Evolutionary conservation across 2,329 filamentous ascomycete genomes (phyloP).

Genomic region (Botryotinia narcissicola): DNA sequence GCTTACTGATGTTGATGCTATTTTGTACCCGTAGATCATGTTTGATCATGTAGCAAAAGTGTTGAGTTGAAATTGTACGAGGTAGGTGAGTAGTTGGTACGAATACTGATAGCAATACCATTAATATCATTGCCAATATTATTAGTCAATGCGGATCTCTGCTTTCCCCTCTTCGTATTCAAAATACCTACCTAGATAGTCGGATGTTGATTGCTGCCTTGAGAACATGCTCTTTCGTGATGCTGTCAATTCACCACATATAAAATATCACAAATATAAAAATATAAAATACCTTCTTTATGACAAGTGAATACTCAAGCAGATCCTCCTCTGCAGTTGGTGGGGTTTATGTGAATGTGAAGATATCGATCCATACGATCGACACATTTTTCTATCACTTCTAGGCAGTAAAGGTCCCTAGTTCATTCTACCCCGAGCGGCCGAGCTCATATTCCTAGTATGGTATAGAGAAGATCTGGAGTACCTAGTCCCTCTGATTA

Average conservation of each 20-base stretch:
- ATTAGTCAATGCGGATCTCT: neutral
- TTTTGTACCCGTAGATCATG: neutral
- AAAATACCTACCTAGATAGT: neutral
- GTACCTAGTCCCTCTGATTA: neutral
- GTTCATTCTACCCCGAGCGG: neutral
- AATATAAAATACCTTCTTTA: neutral
- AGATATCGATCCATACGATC: neutral
- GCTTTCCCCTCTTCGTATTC: no score
- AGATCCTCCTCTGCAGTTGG: neutral
- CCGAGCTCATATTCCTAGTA: neutral
- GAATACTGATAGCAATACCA: neutral
- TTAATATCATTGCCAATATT: neutral
- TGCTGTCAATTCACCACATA: neutral
- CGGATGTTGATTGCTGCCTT: neutral
- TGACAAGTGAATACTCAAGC: neutral
- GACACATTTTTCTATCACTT: neutral
- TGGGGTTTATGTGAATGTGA: neutral
- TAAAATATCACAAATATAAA: neutral
- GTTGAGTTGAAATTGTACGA: neutral
- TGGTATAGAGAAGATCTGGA: neutral
- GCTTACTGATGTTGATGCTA: neutral
- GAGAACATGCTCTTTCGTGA: neutral
- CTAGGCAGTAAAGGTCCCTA: slow-evolving; percentile 2
- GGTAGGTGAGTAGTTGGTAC: neutral
- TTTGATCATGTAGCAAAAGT: neutral